phyloP scores from a whole-genome alignment of 495 filamentous ascomycete genomes.

The Aspergillus coremiiformis region DNA sequence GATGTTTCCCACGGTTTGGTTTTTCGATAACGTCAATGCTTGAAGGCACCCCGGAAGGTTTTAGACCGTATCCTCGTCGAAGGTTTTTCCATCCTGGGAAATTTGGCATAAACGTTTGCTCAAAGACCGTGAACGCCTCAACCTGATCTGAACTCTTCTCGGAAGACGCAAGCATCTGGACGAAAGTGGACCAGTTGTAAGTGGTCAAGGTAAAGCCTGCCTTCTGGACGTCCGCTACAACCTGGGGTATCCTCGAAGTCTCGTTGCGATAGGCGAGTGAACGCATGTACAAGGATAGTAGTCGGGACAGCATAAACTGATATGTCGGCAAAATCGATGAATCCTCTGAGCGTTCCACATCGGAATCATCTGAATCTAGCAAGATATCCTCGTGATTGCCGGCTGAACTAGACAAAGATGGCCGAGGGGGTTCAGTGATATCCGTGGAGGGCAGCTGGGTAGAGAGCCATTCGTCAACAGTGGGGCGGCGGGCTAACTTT shows the following conservation, averaged over 20 bases:
- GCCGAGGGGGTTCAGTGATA: slow-evolving; percentile 3
- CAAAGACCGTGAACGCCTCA: slow-evolving; percentile 60
- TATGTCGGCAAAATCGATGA: slow-evolving; percentile 42
- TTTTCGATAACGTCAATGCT: slow-evolving; percentile 21
- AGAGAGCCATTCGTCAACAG: slow-evolving; percentile 17
- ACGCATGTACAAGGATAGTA: slow-evolving; percentile 55
- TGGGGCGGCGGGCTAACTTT: slow-evolving; percentile 27
- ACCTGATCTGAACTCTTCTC: slow-evolving; percentile 23
- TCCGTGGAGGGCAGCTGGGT: not conserved
- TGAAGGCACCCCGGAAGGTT: slow-evolving; percentile 22
- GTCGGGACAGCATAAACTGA: slow-evolving; percentile 50
- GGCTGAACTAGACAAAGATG: not conserved
- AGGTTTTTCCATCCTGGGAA: slow-evolving; percentile 63
- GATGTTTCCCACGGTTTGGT: slow-evolving; percentile 11
- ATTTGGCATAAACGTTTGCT: slow-evolving; percentile 62
- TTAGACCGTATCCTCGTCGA: slow-evolving; percentile 24
- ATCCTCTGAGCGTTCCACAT: not conserved
- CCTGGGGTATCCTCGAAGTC: slow-evolving; percentile 35
- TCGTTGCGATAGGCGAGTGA: slow-evolving; percentile 44
- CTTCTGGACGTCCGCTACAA: slow-evolving; percentile 44
- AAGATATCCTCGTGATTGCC: not conserved
- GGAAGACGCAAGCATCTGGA: slow-evolving; percentile 43
- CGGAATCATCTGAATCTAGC: not conserved
- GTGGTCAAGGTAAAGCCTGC: slow-evolving; percentile 61
- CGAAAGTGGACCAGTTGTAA: slow-evolving; percentile 45